Conservation (phyloP, 2,329 filamentous ascomycete genomes). For the Tolypocladium nubicola region DNA sequence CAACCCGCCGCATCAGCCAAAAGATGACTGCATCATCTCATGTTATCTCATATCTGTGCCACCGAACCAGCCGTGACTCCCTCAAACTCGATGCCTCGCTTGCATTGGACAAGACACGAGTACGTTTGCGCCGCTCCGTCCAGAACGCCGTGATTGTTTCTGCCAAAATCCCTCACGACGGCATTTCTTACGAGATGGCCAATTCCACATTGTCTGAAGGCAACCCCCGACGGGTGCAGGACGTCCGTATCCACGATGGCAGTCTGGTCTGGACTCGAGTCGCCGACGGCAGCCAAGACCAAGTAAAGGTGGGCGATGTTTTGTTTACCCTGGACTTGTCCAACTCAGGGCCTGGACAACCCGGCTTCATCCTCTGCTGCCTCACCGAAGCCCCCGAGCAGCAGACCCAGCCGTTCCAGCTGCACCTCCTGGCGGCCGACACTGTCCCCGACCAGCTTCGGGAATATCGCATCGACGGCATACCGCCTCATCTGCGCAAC, state of each 20-base stretch:
- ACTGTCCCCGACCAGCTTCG: conserved; percentile 25
- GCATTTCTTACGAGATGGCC: not conserved
- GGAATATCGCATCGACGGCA: conserved; percentile 20
- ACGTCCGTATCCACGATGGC: conserved; percentile 12
- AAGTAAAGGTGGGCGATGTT: conserved; percentile 13
- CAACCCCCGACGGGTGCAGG: conserved; percentile 4
- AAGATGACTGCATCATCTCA: not conserved
- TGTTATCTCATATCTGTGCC: not conserved
- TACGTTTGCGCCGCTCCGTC: not conserved
- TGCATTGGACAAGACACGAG: not conserved
- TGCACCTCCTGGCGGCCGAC: conserved; percentile 17
- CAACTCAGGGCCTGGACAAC: not conserved
- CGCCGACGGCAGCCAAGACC: conserved; percentile 5
- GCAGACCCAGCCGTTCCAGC: conserved; percentile 13
- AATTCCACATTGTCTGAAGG: not conserved
- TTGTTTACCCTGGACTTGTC: conserved; percentile 14
- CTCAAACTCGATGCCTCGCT: not conserved
- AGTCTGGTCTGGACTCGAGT: conserved; percentile 16
- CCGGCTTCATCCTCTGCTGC: conserved; percentile 21
- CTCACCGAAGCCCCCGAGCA: conserved; percentile 23
- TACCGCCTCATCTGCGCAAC: conserved; percentile 27
- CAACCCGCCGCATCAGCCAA: not conserved
- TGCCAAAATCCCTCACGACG: not conserved
- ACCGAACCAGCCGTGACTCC: not conserved
- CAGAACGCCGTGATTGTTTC: not conserved